Conservation (phyloP, 2,329 filamentous ascomycete species). For the Botrytis squamosa region DNA sequence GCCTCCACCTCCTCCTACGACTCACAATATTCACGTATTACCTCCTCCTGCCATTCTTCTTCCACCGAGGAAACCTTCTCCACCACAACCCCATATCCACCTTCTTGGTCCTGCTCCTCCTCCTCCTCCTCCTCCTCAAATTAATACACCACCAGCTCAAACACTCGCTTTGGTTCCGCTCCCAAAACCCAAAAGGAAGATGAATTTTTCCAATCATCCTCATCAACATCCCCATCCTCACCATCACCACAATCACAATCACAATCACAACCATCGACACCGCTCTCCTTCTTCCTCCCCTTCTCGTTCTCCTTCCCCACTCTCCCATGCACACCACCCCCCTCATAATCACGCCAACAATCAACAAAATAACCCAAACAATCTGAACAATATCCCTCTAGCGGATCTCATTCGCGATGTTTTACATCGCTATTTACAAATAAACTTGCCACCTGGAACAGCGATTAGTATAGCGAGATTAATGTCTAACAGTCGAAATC, state of each 20-base stretch:
- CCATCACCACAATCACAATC: neutral
- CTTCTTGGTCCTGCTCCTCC: neutral
- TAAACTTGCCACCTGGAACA: neutral
- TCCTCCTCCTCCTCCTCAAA: neutral
- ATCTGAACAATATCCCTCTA: neutral
- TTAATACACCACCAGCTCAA: neutral
- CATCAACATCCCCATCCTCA: neutral
- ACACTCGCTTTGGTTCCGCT: neutral
- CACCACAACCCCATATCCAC: neutral
- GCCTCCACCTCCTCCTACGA: neutral
- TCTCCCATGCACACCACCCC: neutral
- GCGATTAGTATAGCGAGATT: neutral
- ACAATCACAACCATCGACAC: neutral
- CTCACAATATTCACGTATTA: neutral
- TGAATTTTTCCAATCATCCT: neutral
- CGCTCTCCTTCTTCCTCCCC: neutral
- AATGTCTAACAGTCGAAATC: neutral
- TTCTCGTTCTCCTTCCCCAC: neutral
- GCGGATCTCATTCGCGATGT: neutral
- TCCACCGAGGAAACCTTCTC: neutral
- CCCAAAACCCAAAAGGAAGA: neutral
- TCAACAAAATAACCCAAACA: neutral
- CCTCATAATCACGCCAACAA: neutral
- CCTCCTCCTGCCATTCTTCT: neutral
- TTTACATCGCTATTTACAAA: constrained; percentile 9